Percentiles rank a stretch among this genome's conserved stretches.
phyloP scores from a whole-genome alignment of 176 grass and related monocot species.

The Oryza glaberrima region DNA sequence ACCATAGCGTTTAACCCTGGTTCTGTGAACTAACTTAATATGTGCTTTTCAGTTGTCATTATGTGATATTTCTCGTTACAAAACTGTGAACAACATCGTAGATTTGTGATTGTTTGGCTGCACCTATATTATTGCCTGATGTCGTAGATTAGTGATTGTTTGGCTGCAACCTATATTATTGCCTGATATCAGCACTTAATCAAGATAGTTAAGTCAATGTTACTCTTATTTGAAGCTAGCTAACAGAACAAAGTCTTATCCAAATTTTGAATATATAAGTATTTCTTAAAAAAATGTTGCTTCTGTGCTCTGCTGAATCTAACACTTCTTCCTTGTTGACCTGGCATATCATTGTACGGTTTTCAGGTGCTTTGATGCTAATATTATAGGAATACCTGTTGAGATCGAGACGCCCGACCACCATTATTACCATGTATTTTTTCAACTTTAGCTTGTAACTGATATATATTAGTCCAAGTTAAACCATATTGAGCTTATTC shows the following conservation, averaged over 20 bases:
- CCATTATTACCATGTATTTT: slow-evolving; percentile 92
- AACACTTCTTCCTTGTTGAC: slow-evolving; percentile 33
- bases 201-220: neutral
- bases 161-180: slow-evolving; percentile 24
- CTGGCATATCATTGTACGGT: slow-evolving; percentile 32
- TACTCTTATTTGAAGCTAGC: slow-evolving; percentile 17
- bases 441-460: slow-evolving; percentile 17
- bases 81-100: slow-evolving; percentile 14
- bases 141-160: neutral
- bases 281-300: slow-evolving; percentile 29
- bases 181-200: neutral
- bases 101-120: slow-evolving; percentile 1
- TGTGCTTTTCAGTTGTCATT: slow-evolving; percentile 2
- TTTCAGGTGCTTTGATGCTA: slow-evolving; percentile 75
- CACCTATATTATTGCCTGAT: slow-evolving; percentile 18
- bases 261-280: slow-evolving; percentile 23
- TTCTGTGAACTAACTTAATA: neutral
- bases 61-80: slow-evolving; percentile 10
- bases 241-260: neutral
- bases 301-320: slow-evolving; percentile 15
- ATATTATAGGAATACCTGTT: slow-evolving; percentile 75
- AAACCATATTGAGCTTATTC: slow-evolving; percentile 6
- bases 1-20: neutral
- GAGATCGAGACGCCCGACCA: slow-evolving; percentile 94
- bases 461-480: slow-evolving; percentile 15